Base-by-base conservation (phyloP, 805 yeast species). In the Metschnikowia peoriensis region DNA sequence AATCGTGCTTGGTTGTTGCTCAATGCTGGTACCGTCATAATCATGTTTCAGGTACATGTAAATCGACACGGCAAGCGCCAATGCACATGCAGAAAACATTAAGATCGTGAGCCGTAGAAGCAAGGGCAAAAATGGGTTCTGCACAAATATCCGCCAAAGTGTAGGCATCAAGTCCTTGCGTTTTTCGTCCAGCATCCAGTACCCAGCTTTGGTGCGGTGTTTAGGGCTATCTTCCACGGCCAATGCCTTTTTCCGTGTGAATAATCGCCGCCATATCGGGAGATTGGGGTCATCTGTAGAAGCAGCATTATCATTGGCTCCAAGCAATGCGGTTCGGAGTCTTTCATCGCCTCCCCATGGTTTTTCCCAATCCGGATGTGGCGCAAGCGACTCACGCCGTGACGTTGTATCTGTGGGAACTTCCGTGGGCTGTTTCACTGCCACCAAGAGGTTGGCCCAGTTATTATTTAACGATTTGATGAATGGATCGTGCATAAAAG, bases 1-100 rank as follows among this genome's bases (percentile, higher is more conserved):
- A 43, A 92, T 84, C 0, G 98, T 89, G 60, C 96, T 86, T 15
- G 99, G 87, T 63, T 88, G 91, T 64, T 88, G 96, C 7, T 79
- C 73, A 7, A 89, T 69, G 11, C 71, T 64, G 15, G 61, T 56
- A 3, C 68, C 70, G 15, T 70, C 68, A 56, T 71, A 72, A 22
- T 65, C 53, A 15, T 65, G 59, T 46, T 66, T 60, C 45, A 79
- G 76, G 50, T 66, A 63, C 10, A 68, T 67, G 56, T 76, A 82
- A 49, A 89, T 82, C 44, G 85, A 68, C 6, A 77, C 69, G 0
- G 97, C 91, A 28, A 93, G 66, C 0, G 84, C 94, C 57, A 93
- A 75, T 0, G 97, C 89, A 37, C 84, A 70, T 0, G 81, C 69
- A 11, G 89, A 82, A 41, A 90, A 76, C 12, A 82, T 61, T 34